These are phyloP conservation scores for Shiraia sp. DNA, from an alignment of 2,329 filamentous ascomycete species.

Conservation along the genomic window DNA sequence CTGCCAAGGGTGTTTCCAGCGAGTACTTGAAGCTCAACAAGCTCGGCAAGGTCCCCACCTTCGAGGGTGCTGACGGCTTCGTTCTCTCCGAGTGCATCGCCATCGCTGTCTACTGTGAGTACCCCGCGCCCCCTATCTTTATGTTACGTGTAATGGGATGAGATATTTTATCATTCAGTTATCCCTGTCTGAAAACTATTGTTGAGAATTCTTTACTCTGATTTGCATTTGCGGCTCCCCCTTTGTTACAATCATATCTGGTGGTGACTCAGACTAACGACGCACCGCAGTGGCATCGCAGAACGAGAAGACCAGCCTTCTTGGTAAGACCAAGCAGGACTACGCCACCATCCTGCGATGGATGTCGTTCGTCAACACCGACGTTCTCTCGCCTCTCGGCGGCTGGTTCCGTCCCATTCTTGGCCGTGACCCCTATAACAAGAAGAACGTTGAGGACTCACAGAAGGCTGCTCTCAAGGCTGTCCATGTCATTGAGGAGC, in stretches of 20 bases:
- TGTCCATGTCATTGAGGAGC: constrained; percentile 76
- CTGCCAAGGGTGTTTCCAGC: constrained; percentile 64
- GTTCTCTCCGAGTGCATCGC: constrained; percentile 87
- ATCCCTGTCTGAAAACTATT: constrained; percentile 89
- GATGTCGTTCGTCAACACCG: constrained; percentile 95
- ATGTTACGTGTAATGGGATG: constrained; percentile 56
- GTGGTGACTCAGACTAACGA: constrained; percentile 38
- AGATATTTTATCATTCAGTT: constrained; percentile 67
- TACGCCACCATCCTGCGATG: constrained; percentile 97
- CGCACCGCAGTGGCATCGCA: constrained; percentile 81
- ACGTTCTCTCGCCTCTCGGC: constrained; percentile 74
- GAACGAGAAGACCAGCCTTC: constrained; percentile 99
- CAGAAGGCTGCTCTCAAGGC: constrained; percentile 70
- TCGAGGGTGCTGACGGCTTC: constrained; percentile 90
- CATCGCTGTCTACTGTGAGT: constrained; percentile 97
- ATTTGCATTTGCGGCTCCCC: constrained; percentile 71
- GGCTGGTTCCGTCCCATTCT: constrained; percentile 86
- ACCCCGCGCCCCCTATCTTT: constrained; percentile 13
- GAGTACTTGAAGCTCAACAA: constrained; percentile 87
- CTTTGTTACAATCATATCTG: constrained; percentile 17
- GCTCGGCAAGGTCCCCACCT: constrained; percentile 90
- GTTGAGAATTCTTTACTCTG: constrained; percentile 80
- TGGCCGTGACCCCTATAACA: constrained; percentile 88
- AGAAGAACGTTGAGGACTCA: constrained; percentile 88
- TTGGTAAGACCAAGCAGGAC: constrained; percentile 99